Evolutionary conservation across 2,329 filamentous ascomycete genomes (phyloP).

Genomic region (Alternaria sp.): DNA sequence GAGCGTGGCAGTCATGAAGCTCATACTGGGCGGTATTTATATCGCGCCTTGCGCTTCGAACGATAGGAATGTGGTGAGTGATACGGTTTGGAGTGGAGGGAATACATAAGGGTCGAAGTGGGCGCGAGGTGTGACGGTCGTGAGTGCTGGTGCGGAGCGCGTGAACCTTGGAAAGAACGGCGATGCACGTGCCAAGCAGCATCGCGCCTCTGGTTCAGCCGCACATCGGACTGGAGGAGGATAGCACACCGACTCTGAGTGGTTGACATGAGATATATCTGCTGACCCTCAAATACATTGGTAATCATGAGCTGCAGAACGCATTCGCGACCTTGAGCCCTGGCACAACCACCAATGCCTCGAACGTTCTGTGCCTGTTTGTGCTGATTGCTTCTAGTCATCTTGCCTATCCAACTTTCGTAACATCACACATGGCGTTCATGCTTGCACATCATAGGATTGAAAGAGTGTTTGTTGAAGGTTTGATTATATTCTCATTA

Average conservation of each 20-base stretch:
- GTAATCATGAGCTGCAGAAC: neutral
- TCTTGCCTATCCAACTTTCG: neutral
- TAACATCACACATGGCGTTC: neutral
- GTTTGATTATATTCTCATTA: constrained; percentile 17
- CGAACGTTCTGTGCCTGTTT: neutral
- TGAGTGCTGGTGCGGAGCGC: constrained; percentile 17
- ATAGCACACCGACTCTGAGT: neutral
- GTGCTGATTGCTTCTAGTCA: neutral
- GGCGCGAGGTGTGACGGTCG: constrained; percentile 21
- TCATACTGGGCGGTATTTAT: constrained; percentile 33
- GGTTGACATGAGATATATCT: neutral
- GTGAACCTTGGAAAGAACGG: constrained; percentile 18
- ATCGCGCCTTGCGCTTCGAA: constrained; percentile 25
- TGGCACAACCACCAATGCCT: neutral
- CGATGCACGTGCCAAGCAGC: constrained; percentile 15
- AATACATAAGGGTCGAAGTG: constrained; percentile 27
- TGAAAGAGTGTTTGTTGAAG: too few relatives aligned
- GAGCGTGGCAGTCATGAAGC: constrained; percentile 30
- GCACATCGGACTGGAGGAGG: neutral
- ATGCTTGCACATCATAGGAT: neutral
- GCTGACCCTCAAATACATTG: neutral
- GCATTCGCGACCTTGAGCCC: neutral
- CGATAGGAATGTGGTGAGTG: constrained; percentile 14
- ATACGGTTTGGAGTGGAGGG: constrained; percentile 10
- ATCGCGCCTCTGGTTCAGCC: neutral